Base-by-base conservation (phyloP, 345 rosid genomes). In the Citrus sinensis region DNA sequence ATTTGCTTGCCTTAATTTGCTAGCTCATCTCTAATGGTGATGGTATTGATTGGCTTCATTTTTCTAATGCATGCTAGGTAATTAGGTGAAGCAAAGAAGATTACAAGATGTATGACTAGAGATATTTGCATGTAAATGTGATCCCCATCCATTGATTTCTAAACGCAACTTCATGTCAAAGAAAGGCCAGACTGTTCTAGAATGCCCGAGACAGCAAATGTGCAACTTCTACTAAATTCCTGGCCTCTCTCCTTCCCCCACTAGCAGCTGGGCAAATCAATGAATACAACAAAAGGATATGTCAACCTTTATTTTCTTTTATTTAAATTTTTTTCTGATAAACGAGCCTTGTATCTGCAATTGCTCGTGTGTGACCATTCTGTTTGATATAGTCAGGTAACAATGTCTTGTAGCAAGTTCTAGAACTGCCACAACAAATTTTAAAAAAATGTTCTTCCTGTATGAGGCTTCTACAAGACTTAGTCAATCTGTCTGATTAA, bases 81-180 rank as follows among this genome's bases (percentile, higher is more conserved):
- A 76, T 54, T 24, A 13, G 71, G 73, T 24, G 55, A 65, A 76
- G 62, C 0, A 76, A n/a, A 54, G 62, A 76, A 55, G 56, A 22
- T 42, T 27, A 42, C 24, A 64, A 63, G 64, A 54, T 54, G n/a
- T 66, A 76, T 25, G n/a, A 67, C 37, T n/a, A 55, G 16, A 9
- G 49, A 64, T 61, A 66, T 51, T 14, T 7, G 16, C 70, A 14
- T 9, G 16, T n/a, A 24, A n/a, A 35, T 10, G 56, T 27, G 39
- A 61, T 24, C 19, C 16, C 58, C 62, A 37, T 34, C 58, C 9
- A n/a, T 34, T 13, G 40, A 64, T 34, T 66, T 29, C 17, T 24
- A 0, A 27, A 22, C 7, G 35, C 51, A 76, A 64, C 32, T 25
- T 46, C 46, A 10, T 30, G 60, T 49, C 51, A 20, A 30, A 34